phyloP scores from a whole-genome alignment of 805 yeast species.

The Zygotorulaspora chibaensis region DNA sequence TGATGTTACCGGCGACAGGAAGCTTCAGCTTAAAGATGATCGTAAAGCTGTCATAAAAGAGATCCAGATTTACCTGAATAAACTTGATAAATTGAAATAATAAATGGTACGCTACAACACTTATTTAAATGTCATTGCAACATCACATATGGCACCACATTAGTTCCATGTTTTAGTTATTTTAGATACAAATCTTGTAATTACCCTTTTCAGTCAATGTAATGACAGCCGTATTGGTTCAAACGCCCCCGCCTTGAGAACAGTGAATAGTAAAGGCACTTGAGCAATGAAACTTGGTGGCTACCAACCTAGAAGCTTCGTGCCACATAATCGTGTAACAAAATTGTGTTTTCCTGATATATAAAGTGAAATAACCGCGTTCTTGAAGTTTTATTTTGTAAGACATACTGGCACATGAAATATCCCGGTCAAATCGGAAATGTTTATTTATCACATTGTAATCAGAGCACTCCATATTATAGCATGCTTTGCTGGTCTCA shows the following conservation, averaged over 20 bases:
- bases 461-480: no score
- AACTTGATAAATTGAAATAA: constrained; percentile 42
- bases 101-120: neutral
- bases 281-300: no score
- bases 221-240: neutral
- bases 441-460: no score
- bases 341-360: no score
- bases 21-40: constrained; percentile 47
- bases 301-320: no score
- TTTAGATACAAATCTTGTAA: neutral
- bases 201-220: neutral
- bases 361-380: no score
- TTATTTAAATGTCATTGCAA: neutral
- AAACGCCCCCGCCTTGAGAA: no score
- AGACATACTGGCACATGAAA: no score
- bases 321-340: no score
- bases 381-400: no score
- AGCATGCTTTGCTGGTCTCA: neutral
- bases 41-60: constrained; percentile 57
- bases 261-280: no score
- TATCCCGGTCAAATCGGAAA: no score
- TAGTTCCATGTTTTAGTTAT: neutral
- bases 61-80: constrained; percentile 55
- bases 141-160: neutral
- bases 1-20: constrained; percentile 38